Evolutionary conservation across 1,139 yeast genomes (phyloP), one percentile per base, ranked within the genome.

Genomic region (Hemisphaericaspora lyxosophila): DNA sequence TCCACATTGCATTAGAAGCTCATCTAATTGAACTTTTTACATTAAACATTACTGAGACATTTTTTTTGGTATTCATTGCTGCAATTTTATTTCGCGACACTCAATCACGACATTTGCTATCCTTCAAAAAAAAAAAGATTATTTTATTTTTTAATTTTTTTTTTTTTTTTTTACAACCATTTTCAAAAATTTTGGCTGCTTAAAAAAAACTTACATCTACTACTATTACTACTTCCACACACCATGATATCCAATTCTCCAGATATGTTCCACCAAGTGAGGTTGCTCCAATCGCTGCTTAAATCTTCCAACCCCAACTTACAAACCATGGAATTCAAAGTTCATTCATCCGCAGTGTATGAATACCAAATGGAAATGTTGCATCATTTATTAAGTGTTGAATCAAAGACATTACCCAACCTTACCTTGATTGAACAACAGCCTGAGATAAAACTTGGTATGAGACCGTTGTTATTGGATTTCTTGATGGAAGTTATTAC

Each of bases 401-500:
- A 73, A 45, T 36, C 53, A 13, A 47, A 50, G 28, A 61, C 71
- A 1, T 43, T 59, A 24, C 75, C 77, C 24, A 64, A 57, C 44
- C 57, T 70, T 37, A 48, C 60, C 35, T 58, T 72, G 40, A 72
- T 73, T 42, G 73, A 70, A 48, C 76, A 71, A 50, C 78, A 73
- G 51, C 78, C 78, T 2, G 78, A 73, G 46, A 73, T 73, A 52
- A 71, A 66, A 45, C 54, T 73, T 40, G 67, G 69, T 36, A 73
- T 73, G 78, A 55, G 78, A 37, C 78, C 78, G 4, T 56, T 71
- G 40, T 60, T 77, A 37, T 59, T 78, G 34, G 80, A 75, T 53
- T 75, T 76, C 41, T 56, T 78, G 40, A 69, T 75, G 70, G 82
- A 77, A 47, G 80, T 76, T 24, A 68, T 70, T 43, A 71, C 69